Percentiles rank a stretch among this genome's conserved stretches.
phyloP scores from a whole-genome alignment of 1,284 basidiomycete species.

The Ganoderma leucocontextum region DNA sequence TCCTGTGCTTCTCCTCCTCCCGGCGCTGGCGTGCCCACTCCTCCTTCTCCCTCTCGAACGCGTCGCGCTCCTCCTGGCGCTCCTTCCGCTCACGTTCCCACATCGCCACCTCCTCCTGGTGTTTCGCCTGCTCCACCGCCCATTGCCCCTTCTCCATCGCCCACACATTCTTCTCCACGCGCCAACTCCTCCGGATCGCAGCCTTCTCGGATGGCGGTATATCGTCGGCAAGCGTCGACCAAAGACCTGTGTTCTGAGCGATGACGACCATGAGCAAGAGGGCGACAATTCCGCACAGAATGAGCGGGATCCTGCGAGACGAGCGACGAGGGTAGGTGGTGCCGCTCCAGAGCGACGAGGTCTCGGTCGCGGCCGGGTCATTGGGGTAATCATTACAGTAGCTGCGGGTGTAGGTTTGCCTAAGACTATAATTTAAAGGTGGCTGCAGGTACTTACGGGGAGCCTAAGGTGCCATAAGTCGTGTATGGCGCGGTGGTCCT shows the following conservation, averaged over 20 bases:
- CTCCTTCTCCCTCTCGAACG: slow-evolving; percentile 9
- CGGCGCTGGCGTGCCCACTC: slow-evolving; percentile 2
- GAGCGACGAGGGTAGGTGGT: background rate
- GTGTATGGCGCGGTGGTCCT: background rate
- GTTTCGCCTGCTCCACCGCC: slow-evolving; percentile 3
- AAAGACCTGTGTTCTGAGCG: slow-evolving; percentile 1
- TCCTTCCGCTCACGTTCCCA: background rate
- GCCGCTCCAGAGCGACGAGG: background rate
- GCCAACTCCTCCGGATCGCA: background rate
- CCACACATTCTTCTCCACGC: background rate
- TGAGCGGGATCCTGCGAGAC: no score
- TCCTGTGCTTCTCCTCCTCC: slow-evolving; percentile 23
- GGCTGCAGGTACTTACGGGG: background rate
- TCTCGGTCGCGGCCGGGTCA: background rate
- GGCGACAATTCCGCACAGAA: slow-evolving; percentile 2
- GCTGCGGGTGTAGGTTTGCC: background rate
- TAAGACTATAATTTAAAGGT: background rate
- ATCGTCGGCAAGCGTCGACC: slow-evolving; percentile 10
- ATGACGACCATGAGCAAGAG: background rate
- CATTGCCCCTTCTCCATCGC: slow-evolving; percentile 2
- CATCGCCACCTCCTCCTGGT: slow-evolving; percentile 6
- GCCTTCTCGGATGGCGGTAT: background rate
- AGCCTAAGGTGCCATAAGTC: background rate
- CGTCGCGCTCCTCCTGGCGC: slow-evolving; percentile 1
- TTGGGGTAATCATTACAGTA: no score